Evolutionary conservation across 2,329 filamentous ascomycete genomes (phyloP).

Genomic region (Hawksworthiomyces lignivorus): DNA sequence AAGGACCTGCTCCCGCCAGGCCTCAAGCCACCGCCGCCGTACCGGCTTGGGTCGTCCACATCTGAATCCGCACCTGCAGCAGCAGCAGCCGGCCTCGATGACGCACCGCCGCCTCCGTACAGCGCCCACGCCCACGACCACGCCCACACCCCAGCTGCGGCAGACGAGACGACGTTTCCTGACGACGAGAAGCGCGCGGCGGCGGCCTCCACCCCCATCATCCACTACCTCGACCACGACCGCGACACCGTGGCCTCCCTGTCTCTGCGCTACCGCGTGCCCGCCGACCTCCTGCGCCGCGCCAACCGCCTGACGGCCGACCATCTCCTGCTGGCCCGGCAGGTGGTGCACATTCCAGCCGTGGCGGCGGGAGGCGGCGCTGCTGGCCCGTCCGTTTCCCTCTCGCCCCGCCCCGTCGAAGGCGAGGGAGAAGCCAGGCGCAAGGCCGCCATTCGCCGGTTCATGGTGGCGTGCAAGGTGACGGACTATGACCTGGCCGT

Average conservation of each 20-base stretch:
- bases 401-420: slow-evolving; percentile 64
- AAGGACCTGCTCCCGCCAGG: slow-evolving; percentile 46
- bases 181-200: neutral
- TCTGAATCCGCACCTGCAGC: too few species aligned
- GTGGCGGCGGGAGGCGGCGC: neutral
- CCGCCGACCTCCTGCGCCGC: slow-evolving; percentile 51
- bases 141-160: neutral
- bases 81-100: slow-evolving; percentile 22
- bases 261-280: slow-evolving; percentile 64
- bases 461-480: slow-evolving; percentile 74
- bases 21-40: slow-evolving; percentile 60
- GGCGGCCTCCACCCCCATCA: slow-evolving; percentile 46
- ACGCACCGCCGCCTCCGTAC: slow-evolving; percentile 14
- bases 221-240: slow-evolving; percentile 68
- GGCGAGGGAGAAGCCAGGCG: slow-evolving; percentile 66
- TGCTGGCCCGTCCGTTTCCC: slow-evolving; percentile 11
- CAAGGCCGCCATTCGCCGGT: slow-evolving; percentile 64
- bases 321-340: slow-evolving; percentile 60
- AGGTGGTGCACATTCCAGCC: slow-evolving; percentile 60
- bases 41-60: too few species aligned
- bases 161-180: slow-evolving; percentile 6
- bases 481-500: slow-evolving; percentile 68
- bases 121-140: slow-evolving; percentile 5
- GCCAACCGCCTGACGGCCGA: slow-evolving; percentile 62
- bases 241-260: slow-evolving; percentile 61